Evolutionary conservation across 192 early-diverging fungal genomes (phyloP), one percentile per base, ranked within the genome.

Genomic region (Rhizophlyctis rosea): DNA sequence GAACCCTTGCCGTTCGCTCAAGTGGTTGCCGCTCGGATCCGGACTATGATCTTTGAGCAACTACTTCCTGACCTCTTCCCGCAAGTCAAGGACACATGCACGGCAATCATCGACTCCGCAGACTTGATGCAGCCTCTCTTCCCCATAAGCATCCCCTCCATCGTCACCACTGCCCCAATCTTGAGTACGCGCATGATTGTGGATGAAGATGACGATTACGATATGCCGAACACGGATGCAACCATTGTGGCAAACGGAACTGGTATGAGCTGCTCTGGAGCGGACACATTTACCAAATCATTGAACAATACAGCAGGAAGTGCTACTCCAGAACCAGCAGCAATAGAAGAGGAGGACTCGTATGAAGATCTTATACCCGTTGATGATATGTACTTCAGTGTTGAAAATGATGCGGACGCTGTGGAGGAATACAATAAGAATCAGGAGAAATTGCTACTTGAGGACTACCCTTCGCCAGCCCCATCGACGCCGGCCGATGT

Each of bases 31-130:
- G 88, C 86, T 62, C 84, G 88, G 44, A 80, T 82, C 29, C 84
- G 91, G 34, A 59, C 82, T 9, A 86, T 88, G 75, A 78, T 92
- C 14, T 90, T 87, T 73, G 91, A 92, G 57, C 87, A 91, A 64
- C 72, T 85, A 35, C 74, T 88, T 13, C 78, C 88, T 3, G 73
- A 71, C 7, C 34, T 89, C 1, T 91, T 75, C 63, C 78, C 75
- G 4, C 50, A 67, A 7, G 61, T 53, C 3, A 80, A 71, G 50
- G 74, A 77, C 2, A 73, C 71, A 23, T 70, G 67, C 13, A 51
- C 61, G 18, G 53, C 72, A n/a, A 67, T 68, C 50, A 32, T 72
- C 31, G 63, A 44, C 2, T 61, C 65, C 11, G n/a, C 76, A 0
- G 64, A 57, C 23, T 55, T 44, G 18, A 50, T 36, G 52, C 66